phyloP scores from a whole-genome alignment of 2,329 filamentous ascomycete genomes.

The Trichoderma koningii region DNA sequence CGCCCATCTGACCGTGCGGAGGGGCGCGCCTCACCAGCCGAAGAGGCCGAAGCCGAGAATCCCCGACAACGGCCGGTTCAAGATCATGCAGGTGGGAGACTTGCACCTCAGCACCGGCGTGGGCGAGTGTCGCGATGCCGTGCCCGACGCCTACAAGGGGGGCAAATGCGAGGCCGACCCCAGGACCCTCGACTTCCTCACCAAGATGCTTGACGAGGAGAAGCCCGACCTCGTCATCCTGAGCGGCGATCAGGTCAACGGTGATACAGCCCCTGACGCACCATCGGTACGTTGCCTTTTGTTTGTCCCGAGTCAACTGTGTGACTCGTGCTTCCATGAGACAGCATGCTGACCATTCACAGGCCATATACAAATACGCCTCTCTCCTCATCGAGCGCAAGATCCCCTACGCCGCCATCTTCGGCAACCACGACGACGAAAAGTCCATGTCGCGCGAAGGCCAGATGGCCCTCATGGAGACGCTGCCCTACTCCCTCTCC shows the following conservation, averaged over 20 bases:
- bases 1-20: conserved; percentile 75
- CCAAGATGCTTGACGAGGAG: conserved; percentile 82
- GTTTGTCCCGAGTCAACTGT: neutral
- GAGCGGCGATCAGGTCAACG: conserved; percentile 93
- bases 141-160: conserved; percentile 70
- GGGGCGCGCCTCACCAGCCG: conserved; percentile 65
- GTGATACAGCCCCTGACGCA: conserved; percentile 86
- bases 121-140: conserved; percentile 81
- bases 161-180: conserved; percentile 89
- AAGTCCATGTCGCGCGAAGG: conserved; percentile 72
- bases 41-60: conserved; percentile 76
- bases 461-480: conserved; percentile 84
- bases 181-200: conserved; percentile 86
- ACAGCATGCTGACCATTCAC: conserved; percentile 31
- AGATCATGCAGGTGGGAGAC: conserved; percentile 96
- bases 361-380: conserved; percentile 92
- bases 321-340: neutral
- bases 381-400: conserved; percentile 81
- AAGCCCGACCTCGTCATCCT: conserved; percentile 90
- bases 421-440: conserved; percentile 98
- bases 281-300: conserved; percentile 64
- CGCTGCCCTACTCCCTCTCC: conserved; percentile 87
- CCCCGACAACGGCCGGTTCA: conserved; percentile 87
- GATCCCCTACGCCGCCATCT: conserved; percentile 91
- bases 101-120: conserved; percentile 89